Evolutionary conservation across 331 rosid species (phyloP).

Genomic region (Ulmus americana): DNA sequence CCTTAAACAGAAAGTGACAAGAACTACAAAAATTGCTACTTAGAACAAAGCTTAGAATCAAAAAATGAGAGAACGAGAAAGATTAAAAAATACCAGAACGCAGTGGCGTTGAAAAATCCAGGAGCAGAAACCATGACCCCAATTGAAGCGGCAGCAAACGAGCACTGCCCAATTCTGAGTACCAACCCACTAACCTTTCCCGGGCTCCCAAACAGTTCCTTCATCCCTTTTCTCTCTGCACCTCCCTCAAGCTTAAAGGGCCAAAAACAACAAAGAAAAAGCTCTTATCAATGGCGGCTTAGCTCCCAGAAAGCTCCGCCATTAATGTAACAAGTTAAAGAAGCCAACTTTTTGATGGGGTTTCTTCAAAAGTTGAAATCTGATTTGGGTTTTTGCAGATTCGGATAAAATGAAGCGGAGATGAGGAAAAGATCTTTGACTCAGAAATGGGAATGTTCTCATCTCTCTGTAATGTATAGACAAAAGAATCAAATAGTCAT

Average conservation of each 20-base stretch:
- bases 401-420: background rate
- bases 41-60: background rate
- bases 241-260: background rate
- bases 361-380: background rate
- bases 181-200: conserved; percentile 36
- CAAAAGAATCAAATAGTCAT: background rate
- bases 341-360: background rate
- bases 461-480: background rate
- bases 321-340: background rate
- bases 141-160: conserved; percentile 39
- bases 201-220: conserved; percentile 38
- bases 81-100: conserved; percentile 30
- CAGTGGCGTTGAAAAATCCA: conserved; percentile 40
- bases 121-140: conserved; percentile 39
- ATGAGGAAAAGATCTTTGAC: conserved; percentile 2
- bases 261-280: too few species aligned
- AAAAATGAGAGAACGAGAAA: background rate
- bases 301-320: background rate
- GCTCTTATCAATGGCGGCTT: too few species aligned
- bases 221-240: conserved; percentile 19
- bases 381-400: background rate
- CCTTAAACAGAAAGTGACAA: background rate
- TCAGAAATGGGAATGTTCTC: background rate
- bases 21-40: background rate
- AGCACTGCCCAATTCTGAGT: conserved; percentile 38